Percentiles rank a stretch among this genome's conserved stretches.
Evolutionary conservation across 2,329 filamentous ascomycete species (phyloP).

Genomic region (Dothiorella sarmentorum): DNA sequence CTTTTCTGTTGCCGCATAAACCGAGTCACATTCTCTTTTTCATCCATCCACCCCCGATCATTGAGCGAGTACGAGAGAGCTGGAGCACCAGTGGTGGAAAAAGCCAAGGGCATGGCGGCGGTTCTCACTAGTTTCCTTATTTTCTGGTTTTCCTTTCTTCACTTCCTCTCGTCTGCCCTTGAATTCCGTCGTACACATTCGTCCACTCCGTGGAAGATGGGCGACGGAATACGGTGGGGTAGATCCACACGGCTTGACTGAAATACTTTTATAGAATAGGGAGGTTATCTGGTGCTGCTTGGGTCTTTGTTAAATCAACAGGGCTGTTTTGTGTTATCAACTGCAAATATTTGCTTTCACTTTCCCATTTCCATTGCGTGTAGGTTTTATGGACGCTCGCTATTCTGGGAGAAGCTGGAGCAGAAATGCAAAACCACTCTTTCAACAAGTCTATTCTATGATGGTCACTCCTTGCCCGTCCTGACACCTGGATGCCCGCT

Average conservation of each 20-base stretch:
- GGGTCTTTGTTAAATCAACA: not conserved
- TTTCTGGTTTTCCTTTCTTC: constrained; percentile 5
- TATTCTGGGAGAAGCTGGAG: too few relatives aligned
- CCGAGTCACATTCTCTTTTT: not conserved
- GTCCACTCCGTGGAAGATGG: not conserved
- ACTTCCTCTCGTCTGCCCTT: not conserved
- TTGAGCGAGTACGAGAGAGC: not conserved
- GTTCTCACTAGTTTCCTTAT: not conserved
- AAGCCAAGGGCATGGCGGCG: not conserved
- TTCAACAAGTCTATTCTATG: too few relatives aligned
- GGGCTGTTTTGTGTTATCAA: not conserved
- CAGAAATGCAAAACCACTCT: too few relatives aligned
- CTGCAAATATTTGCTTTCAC: not conserved
- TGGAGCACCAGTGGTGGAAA: not conserved
- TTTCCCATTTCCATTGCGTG: not conserved
- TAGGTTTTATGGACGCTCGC: too few relatives aligned
- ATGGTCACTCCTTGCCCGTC: too few relatives aligned
- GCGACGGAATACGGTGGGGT: not conserved
- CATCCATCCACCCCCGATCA: not conserved
- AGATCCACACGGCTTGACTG: not conserved
- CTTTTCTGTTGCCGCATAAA: not conserved
- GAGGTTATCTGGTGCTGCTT: not conserved
- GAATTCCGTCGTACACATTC: not conserved
- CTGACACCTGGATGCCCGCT: too few relatives aligned
- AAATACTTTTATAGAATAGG: constrained; percentile 1